Evolutionary conservation across 768 basidiomycete genomes (phyloP), one percentile per base, ranked within the genome.

Genomic region (Kwoniella shandongensis): DNA sequence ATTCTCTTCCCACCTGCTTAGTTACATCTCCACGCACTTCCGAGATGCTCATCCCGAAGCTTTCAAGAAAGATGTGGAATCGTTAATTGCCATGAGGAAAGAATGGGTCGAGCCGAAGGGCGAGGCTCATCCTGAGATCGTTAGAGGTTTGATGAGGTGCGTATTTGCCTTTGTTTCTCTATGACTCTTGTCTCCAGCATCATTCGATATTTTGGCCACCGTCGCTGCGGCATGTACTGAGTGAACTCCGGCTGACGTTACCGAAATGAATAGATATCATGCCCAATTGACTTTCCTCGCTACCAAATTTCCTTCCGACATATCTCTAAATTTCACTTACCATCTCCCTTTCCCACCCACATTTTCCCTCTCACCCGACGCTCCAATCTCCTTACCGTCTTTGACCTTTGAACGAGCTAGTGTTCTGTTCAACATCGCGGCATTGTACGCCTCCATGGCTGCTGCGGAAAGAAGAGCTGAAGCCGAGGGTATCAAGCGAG

Each of bases 251-350:
- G n/a, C n/a, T n/a, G n/a, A n/a, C n/a, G n/a, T n/a, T n/a, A n/a
- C n/a, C n/a, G n/a, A n/a, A n/a, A 4, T 1, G 20, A 10, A 35
- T 40, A 97, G 94, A 42, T 98, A 98, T 73, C 88, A 96, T 65
- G 88, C 91, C 3, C 93, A 94, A 72, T 83, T 97, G 35, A 80
- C 85, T 0, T 91, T 87, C 59, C 83, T 92, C 29, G 76, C 89
- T 60, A 85, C 86, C 12, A 97, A 97, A 72, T 79, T 98, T 6
- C 93, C 94, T 1, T 77, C 81, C 6, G 85, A 94, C 76, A 70
- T 76, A 48, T 65, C 66, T 50, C 52, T 77, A 11, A 25, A 65
- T 23, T 76, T 78, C 68, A 73, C 89, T 13, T 94, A 91, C 70
- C 82, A 86, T 2, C 83, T 87, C 4, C 84, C 80, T 10, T 94